Percentiles rank a stretch among this genome's conserved stretches.
phyloP scores from a whole-genome alignment of 352 stramenopile species.

The Pythium phragmitis region DNA sequence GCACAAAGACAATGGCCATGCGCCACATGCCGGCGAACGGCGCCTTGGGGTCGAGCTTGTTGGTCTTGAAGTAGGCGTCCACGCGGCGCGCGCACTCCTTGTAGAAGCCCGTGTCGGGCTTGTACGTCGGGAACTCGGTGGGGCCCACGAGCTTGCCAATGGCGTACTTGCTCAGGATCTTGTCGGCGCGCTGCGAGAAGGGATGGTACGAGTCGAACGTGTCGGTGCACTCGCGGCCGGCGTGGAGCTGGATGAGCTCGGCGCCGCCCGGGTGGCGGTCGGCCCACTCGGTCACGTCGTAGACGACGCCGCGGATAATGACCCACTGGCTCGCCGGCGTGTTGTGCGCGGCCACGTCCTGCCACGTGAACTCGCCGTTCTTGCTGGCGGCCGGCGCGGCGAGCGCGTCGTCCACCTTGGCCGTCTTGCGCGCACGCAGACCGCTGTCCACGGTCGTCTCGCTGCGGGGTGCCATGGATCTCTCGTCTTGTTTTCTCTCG shows the following conservation, averaged over 20 bases:
- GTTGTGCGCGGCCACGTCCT: conserved; percentile 95
- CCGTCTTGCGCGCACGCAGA: conserved; percentile 54
- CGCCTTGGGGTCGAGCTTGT: conserved; percentile 88
- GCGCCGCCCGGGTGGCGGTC: conserved; percentile 81
- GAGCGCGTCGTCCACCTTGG: conserved; percentile 20
- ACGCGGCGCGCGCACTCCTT: conserved; percentile 82
- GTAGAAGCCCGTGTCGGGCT: conserved; percentile 91
- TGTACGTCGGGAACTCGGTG: conserved; percentile 90
- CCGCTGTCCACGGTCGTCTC: conserved; percentile 24
- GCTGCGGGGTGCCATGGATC: conserved; percentile 26
- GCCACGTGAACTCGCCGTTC: conserved; percentile 85
- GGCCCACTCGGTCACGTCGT: conserved; percentile 90
- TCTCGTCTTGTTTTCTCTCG: conserved; percentile 2
- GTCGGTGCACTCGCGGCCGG: conserved; percentile 82
- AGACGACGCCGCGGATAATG: conserved; percentile 92
- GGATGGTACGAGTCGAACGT: conserved; percentile 92
- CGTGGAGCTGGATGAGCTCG: conserved; percentile 80
- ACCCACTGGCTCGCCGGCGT: conserved; percentile 96
- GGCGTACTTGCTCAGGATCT: conserved; percentile 83
- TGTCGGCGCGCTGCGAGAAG: conserved; percentile 81
- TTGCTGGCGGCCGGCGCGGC: conserved; percentile 16
- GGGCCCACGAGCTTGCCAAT: conserved; percentile 76
- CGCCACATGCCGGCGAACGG: conserved; percentile 81
- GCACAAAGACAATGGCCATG: conserved; percentile 79
- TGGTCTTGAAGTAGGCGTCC: conserved; percentile 86